Conservation (phyloP, 2,329 filamentous ascomycete genomes). For the Nigrospora oryzae region DNA sequence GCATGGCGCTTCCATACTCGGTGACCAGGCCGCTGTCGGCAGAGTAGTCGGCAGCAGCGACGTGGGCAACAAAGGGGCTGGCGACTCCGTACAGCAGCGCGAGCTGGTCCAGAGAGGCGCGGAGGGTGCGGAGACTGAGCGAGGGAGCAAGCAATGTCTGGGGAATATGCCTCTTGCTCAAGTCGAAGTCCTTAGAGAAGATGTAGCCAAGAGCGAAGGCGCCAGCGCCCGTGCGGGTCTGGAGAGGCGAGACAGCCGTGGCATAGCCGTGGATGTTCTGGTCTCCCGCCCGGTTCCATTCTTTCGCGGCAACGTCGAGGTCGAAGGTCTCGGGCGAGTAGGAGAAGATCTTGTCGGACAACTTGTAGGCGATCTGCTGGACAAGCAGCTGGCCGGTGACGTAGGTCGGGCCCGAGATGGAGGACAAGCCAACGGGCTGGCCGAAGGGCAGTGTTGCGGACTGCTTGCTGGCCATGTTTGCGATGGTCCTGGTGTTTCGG, state of each 20-base stretch:
- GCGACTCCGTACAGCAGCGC: conserved; percentile 85
- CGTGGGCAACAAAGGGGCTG: conserved; percentile 85
- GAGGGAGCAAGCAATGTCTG: conserved; percentile 87
- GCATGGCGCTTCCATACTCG: conserved; percentile 76
- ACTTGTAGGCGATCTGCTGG: conserved; percentile 89
- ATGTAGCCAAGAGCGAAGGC: conserved; percentile 91
- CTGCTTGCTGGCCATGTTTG: conserved; percentile 19
- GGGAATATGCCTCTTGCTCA: conserved; percentile 82
- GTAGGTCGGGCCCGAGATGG: conserved; percentile 82
- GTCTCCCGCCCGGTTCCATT: conserved; percentile 64
- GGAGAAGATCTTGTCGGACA: conserved; percentile 96
- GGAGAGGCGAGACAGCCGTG: conserved; percentile 69
- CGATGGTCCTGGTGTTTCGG: conserved; percentile 17
- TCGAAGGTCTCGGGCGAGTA: conserved; percentile 94
- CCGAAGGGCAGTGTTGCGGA: conserved; percentile 51
- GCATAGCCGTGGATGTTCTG: conserved; percentile 75
- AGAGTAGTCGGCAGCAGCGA: conserved; percentile 84
- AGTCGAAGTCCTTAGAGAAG: conserved; percentile 93
- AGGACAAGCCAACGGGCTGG: conserved; percentile 42
- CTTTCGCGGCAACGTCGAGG: conserved; percentile 72
- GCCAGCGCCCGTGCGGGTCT: conserved; percentile 84
- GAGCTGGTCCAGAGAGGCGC: conserved; percentile 81
- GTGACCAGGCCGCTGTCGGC: conserved; percentile 63
- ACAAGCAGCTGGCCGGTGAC: conserved; percentile 87
- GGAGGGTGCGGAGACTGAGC: conserved; percentile 70